phyloP scores from a whole-genome alignment of 345 rosid genomes.

The Bruguiera gymnorhiza region DNA sequence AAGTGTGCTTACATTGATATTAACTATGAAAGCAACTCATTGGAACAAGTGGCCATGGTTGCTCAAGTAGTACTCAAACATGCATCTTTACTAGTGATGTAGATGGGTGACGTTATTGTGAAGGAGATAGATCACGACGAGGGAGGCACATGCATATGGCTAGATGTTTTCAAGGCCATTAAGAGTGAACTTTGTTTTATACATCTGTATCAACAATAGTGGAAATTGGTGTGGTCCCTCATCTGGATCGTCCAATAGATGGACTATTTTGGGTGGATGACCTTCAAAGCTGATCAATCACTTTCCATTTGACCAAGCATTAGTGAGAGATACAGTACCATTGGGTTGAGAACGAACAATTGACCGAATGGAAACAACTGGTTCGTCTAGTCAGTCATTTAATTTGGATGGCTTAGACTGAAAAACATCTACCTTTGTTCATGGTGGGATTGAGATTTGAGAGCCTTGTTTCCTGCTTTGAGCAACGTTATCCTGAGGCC shows the following conservation, averaged over 20 bases:
- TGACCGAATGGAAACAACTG: not conserved
- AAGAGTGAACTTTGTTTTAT: constrained; percentile 22
- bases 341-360: not conserved
- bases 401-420: constrained; percentile 23
- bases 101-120: constrained; percentile 31
- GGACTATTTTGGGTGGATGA: constrained; percentile 21
- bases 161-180: constrained; percentile 22
- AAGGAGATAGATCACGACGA: constrained; percentile 21
- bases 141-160: constrained; percentile 19
- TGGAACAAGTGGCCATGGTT: not conserved
- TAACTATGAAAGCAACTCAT: not conserved
- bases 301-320: constrained; percentile 27
- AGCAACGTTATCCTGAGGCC: constrained; percentile 3
- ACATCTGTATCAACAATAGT: constrained; percentile 22
- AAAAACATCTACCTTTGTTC: constrained; percentile 8
- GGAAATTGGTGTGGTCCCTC: constrained; percentile 17
- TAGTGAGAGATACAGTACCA: constrained; percentile 5
- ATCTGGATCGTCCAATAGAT: constrained; percentile 26
- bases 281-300: constrained; percentile 31
- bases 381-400: constrained; percentile 13
- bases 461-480: too few species aligned
- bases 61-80: not conserved
- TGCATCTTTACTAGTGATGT: constrained; percentile 29
- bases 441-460: not conserved
- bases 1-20: too few species aligned